phyloP scores from a whole-genome alignment of 2,329 filamentous ascomycete species.

The Pseudogymnoascus sp. region DNA sequence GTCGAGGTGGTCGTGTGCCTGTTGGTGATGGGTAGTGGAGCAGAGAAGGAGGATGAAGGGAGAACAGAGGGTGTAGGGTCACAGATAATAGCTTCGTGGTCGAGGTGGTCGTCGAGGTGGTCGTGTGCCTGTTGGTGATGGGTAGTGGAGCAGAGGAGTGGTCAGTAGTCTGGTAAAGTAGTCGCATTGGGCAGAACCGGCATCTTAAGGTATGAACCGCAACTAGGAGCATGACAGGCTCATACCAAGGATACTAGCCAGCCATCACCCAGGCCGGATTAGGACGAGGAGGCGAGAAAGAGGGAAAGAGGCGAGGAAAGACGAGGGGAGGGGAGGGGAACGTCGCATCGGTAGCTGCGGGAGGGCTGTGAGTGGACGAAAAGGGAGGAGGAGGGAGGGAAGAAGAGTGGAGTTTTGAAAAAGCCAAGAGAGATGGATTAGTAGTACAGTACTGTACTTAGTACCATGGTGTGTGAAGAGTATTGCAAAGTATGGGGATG shows the following conservation, averaged over 20 bases:
- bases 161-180: conserved; percentile 5
- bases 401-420: not conserved
- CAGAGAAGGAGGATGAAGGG: not conserved
- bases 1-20: no score
- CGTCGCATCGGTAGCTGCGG: not conserved
- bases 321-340: conserved; percentile 8
- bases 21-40: no score
- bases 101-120: not conserved
- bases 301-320: not conserved
- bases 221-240: not conserved
- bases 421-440: not conserved
- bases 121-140: conserved; percentile 6
- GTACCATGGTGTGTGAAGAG: not conserved
- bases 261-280: conserved; percentile 2
- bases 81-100: not conserved
- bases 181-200: conserved; percentile 4
- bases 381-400: not conserved
- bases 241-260: not conserved
- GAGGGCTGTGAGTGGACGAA: conserved; percentile 1
- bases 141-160: conserved; percentile 5
- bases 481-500: not conserved
- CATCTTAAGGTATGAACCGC: conserved; percentile 8
- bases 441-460: not conserved
- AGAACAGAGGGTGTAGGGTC: not conserved
- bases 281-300: conserved; percentile 2